Base-by-base conservation (phyloP, 2,329 filamentous ascomycete species). In the Colletotrichum euphorbiae region DNA sequence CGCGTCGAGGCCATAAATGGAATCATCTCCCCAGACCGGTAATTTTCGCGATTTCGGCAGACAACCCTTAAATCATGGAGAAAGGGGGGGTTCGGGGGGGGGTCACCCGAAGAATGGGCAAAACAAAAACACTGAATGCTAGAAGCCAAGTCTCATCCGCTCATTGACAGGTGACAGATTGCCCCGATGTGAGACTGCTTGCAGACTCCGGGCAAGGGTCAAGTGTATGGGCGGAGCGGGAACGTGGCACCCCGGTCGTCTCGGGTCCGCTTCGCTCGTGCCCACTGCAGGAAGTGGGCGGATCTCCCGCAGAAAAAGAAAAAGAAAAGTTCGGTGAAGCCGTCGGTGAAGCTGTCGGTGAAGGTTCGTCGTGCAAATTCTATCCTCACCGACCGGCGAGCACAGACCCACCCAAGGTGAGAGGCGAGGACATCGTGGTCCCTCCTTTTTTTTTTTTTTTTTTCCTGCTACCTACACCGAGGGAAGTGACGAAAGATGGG, bases 1-100 rank as follows among this genome's bases (percentile, higher is more conserved):
- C 33, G 43, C 50, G 43, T 59, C 36, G 33, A n/a, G 15, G 13
- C 43, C 61, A 54, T 9, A 54, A 24, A 36, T 36, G 51, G 33
- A 38, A 54, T 13, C 6, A 9, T 4, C 21, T 38, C 42, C 33
- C 36, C 21, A 58, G 21, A 42, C 19, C 21, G 36, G 62, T 24
- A 50, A 36, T 17, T 33, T 64, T 64, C 55, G 45, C 55, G 62
- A 64, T 42, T 36, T 51, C n/a, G 48, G 46, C 58, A 3, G 6
- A 4, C 28, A 28, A 28, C 2, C 28, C 28, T 28, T 28, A 8
- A 7, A 28, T 28, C 28, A 28, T 28, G 6, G 28, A 7, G 28
- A 28, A 28, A 28, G 6, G 28, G 28, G 28, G 28, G 28, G 6
- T 1, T 2, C 3, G 21, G 6, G 28, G 6, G 6, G 28, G 28